A percentile compares a stretch with the other conserved stretches of the same genome.
Conservation (phyloP, 2,329 filamentous ascomycete species). For the Exserohilum rostratum region DNA sequence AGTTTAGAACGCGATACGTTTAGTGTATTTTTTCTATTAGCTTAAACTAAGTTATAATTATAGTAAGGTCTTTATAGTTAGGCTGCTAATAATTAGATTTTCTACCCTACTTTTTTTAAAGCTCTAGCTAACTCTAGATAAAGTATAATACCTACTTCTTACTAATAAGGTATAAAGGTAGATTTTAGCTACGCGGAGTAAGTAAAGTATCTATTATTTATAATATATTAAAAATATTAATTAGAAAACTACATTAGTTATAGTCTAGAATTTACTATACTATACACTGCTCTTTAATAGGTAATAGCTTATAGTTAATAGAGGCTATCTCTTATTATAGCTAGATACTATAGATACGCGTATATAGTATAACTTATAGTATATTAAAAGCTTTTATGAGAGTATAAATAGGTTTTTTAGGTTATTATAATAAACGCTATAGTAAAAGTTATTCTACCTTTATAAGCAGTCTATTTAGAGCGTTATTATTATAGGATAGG, state of each 20-base stretch:
- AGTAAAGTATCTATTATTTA: no score
- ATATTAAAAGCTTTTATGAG: background rate
- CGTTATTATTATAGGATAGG: no score
- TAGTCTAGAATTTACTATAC: background rate
- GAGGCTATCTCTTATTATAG: background rate
- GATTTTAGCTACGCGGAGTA: no score
- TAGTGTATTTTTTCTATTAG: background rate
- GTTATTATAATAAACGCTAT: background rate
- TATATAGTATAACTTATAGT: background rate
- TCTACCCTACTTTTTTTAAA: constrained; percentile 13
- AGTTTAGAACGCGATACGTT: background rate
- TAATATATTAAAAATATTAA: no score
- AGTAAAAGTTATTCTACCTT: background rate
- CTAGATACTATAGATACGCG: background rate
- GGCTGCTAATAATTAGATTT: no score
- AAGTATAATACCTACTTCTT: constrained; percentile 14
- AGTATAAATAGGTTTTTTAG: background rate
- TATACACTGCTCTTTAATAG: background rate
- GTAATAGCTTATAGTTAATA: background rate
- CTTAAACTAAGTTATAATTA: no score
- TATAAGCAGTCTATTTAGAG: no score
- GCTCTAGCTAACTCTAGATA: constrained; percentile 11
- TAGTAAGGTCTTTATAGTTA: no score
- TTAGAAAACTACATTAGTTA: background rate
- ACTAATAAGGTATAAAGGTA: no score